Conservation (phyloP, 1,139 yeast species). For the Groenewaldozyma auringiensis region DNA sequence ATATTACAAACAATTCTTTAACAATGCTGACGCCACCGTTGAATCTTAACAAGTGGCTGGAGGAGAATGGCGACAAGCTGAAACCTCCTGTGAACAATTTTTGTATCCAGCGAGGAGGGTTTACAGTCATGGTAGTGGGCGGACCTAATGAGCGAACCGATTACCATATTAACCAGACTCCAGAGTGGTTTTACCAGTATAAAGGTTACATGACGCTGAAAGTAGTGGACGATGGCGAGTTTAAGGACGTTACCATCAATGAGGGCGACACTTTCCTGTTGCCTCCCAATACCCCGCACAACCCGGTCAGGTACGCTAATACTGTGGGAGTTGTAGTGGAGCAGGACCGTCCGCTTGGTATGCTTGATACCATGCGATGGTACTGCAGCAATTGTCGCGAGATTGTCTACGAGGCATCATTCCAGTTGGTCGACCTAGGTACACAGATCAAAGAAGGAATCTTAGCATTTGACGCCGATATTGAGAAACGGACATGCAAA, state of each 20-base stretch:
- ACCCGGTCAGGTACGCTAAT: constrained; percentile 77
- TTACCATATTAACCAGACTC: constrained; percentile 88
- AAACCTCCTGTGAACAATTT: constrained; percentile 91
- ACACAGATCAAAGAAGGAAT: constrained; percentile 87
- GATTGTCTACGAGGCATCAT: constrained; percentile 59
- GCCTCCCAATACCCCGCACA: constrained; percentile 79
- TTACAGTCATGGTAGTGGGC: constrained; percentile 89
- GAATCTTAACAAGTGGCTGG: constrained; percentile 71
- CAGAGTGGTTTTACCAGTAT: constrained; percentile 85
- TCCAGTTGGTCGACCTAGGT: constrained; percentile 76
- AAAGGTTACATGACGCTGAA: constrained; percentile 79
- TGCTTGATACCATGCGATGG: constrained; percentile 73
- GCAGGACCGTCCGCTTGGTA: constrained; percentile 74
- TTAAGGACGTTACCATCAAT: constrained; percentile 62
- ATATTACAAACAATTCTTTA: too few species aligned
- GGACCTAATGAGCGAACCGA: constrained; percentile 94
- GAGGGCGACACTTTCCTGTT: constrained; percentile 86
- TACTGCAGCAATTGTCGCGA: constrained; percentile 66
- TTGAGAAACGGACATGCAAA: constrained; percentile 60
- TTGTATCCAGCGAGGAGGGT: constrained; percentile 86
- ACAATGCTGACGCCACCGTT: constrained; percentile 62
- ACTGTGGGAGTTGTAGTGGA: constrained; percentile 93
- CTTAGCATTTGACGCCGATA: constrained; percentile 55
- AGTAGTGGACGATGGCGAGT: constrained; percentile 77
- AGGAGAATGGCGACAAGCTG: constrained; percentile 63